Percentiles rank a stretch among this genome's conserved stretches.
Evolutionary conservation across 495 filamentous ascomycete genomes (phyloP).

Genomic region (Xylaria cubensis): DNA sequence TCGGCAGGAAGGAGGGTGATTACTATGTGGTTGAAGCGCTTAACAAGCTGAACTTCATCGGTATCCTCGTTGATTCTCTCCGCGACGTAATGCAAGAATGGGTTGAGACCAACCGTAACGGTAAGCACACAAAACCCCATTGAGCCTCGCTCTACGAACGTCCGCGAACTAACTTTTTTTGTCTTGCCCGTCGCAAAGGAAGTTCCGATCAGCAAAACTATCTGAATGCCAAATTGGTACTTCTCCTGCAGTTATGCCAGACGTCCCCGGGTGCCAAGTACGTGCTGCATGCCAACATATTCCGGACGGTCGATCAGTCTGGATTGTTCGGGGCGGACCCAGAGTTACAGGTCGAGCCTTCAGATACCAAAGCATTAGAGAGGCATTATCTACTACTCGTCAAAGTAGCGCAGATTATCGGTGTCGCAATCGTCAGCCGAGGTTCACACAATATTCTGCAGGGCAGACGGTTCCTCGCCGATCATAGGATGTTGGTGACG

Average conservation of each 20-base stretch:
- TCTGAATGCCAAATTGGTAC: slow-evolving; percentile 76
- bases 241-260: slow-evolving; percentile 85
- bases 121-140: slow-evolving; percentile 32
- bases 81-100: slow-evolving; percentile 71
- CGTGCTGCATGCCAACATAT: slow-evolving; percentile 87
- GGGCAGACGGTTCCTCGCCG: slow-evolving; percentile 74
- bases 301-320: slow-evolving; percentile 78
- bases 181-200: slow-evolving; percentile 20
- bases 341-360: slow-evolving; percentile 70
- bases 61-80: slow-evolving; percentile 84
- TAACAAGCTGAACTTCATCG: slow-evolving; percentile 85
- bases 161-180: slow-evolving; percentile 21
- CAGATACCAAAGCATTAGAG: slow-evolving; percentile 69
- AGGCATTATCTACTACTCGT: slow-evolving; percentile 85
- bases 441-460: slow-evolving; percentile 84
- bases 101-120: slow-evolving; percentile 41
- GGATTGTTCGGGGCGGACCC: slow-evolving; percentile 88
- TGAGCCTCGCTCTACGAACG: not conserved
- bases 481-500: slow-evolving; percentile 80
- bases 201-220: slow-evolving; percentile 56
- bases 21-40: slow-evolving; percentile 77
- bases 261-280: slow-evolving; percentile 78
- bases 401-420: slow-evolving; percentile 81
- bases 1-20: slow-evolving; percentile 69
- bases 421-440: slow-evolving; percentile 74